Percentiles rank a stretch among this genome's conserved stretches.
Conservation (phyloP, 2,329 filamentous ascomycete species). For the Zymoseptoria passerinii region DNA sequence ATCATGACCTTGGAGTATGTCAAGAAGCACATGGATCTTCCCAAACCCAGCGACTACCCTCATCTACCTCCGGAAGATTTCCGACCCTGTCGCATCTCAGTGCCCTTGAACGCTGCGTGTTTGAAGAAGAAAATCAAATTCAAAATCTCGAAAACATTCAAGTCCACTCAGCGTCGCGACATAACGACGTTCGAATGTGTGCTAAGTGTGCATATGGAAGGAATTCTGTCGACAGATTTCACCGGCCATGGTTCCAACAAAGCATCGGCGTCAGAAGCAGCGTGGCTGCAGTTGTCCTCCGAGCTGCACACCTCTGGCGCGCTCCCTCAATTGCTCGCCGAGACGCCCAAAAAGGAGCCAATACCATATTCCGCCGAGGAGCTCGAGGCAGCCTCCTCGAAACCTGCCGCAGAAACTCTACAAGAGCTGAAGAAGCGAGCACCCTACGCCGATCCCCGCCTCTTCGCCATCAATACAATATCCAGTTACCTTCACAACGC, state of each 20-base stretch:
- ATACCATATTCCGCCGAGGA: not conserved
- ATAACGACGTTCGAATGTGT: not conserved
- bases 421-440: not conserved
- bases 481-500: not conserved
- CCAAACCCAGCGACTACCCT: not conserved
- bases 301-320: slow-evolving; percentile 1
- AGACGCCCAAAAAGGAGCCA: not conserved
- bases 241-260: not conserved
- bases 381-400: not conserved
- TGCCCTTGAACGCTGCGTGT: not conserved
- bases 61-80: not conserved
- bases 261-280: not conserved
- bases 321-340: not conserved
- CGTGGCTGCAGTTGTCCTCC: slow-evolving; percentile 1
- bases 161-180: not conserved
- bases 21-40: not conserved
- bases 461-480: not conserved
- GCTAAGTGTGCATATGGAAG: not conserved
- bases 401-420: not conserved
- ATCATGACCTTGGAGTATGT: not conserved
- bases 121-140: not conserved
- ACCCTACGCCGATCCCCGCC: not conserved
- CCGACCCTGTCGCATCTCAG: not conserved
- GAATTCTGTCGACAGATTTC: not conserved
- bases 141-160: not conserved